Conservation (phyloP, 2,329 filamentous ascomycete genomes). For the Pyricularia sp. region DNA sequence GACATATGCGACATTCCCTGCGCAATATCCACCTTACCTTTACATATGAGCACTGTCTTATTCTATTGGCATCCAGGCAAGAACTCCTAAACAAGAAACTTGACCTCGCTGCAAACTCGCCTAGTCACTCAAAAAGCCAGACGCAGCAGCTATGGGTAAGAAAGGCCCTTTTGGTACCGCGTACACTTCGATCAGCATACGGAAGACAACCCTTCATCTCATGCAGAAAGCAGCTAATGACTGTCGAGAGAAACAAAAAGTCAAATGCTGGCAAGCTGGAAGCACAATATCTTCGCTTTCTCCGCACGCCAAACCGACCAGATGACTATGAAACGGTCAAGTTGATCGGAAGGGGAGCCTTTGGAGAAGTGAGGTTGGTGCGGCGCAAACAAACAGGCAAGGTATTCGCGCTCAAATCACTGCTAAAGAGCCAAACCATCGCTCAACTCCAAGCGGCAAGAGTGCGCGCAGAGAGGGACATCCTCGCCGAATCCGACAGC, state of each 20-base stretch:
- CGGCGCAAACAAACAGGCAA: slow-evolving; percentile 67
- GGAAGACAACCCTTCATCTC: slow-evolving; percentile 31
- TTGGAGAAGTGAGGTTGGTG: slow-evolving; percentile 70
- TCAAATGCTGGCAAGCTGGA: slow-evolving; percentile 27
- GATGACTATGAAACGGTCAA: slow-evolving; percentile 68
- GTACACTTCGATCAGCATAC: no score
- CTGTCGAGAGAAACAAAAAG: slow-evolving; percentile 19
- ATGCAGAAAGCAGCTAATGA: slow-evolving; percentile 54
- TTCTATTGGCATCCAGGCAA: neutral
- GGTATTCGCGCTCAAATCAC: slow-evolving; percentile 69
- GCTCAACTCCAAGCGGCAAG: slow-evolving; percentile 74
- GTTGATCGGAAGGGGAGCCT: slow-evolving; percentile 72
- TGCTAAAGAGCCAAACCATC: slow-evolving; percentile 76
- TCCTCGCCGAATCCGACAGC: slow-evolving; percentile 70
- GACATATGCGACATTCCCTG: neutral
- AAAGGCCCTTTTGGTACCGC: neutral
- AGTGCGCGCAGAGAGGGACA: slow-evolving; percentile 70
- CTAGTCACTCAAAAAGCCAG: slow-evolving; percentile 26
- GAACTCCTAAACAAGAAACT: slow-evolving; percentile 3
- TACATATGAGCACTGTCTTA: neutral
- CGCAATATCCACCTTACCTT: no score
- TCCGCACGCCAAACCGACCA: slow-evolving; percentile 60
- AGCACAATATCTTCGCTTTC: slow-evolving; percentile 62
- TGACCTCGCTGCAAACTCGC: neutral
- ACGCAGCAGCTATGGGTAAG: slow-evolving; percentile 37